These are phyloP conservation scores for Entamoeba invadens DNA, from an alignment of 208 protist species.

Conservation along the genomic window DNA sequence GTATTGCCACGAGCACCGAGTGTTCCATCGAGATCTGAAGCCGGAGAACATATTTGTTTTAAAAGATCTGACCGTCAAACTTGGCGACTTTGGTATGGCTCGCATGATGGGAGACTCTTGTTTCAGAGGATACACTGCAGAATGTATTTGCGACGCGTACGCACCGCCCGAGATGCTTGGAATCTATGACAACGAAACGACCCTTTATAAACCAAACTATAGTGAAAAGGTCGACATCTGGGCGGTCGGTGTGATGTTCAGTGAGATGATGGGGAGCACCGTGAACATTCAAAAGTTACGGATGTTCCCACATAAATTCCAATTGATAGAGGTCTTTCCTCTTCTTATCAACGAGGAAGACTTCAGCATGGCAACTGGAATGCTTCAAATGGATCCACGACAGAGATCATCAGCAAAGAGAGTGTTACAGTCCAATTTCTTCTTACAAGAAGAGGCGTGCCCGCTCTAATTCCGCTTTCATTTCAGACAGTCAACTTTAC, in stretches of 20 bases:
- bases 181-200: background rate
- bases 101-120: background rate
- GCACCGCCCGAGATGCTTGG: background rate
- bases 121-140: background rate
- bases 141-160: background rate
- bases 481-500: no score
- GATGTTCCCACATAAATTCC: no score
- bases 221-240: background rate
- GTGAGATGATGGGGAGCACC: background rate
- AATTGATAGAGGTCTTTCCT: no score
- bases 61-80: constrained; percentile 65
- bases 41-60: constrained; percentile 84
- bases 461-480: no score
- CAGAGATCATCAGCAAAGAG: no score
- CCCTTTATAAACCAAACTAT: background rate
- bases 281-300: no score
- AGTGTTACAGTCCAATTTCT: no score
- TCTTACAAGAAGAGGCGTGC: no score
- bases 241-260: background rate
- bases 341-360: no score
- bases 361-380: no score
- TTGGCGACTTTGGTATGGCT: constrained; percentile 78
- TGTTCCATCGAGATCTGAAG: constrained; percentile 77
- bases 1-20: constrained; percentile 77
- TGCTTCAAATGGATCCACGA: no score